phyloP scores from a whole-genome alignment of 2,329 filamentous ascomycete genomes.

The Fusarium marasasianum region DNA sequence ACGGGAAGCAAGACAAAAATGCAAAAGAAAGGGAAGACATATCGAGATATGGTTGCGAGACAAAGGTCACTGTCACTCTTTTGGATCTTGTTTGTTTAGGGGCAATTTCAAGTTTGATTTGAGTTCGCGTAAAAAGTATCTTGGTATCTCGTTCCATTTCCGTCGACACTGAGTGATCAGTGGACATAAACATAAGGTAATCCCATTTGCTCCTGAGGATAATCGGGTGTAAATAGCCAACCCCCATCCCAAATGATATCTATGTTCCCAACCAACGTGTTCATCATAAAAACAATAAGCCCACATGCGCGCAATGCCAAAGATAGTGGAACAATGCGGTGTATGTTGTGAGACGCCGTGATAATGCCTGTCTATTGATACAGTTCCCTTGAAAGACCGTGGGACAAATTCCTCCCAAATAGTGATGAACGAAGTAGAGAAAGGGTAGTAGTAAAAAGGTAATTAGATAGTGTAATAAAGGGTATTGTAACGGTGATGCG shows the following conservation, averaged over 20 bases:
- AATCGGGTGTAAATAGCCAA: constrained; percentile 19
- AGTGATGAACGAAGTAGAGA: constrained; percentile 29
- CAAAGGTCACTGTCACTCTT: constrained; percentile 3
- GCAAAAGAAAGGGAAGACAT: not conserved
- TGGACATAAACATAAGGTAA: constrained; percentile 35
- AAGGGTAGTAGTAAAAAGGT: not conserved
- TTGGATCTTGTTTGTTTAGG: constrained; percentile 3
- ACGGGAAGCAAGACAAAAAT: not conserved
- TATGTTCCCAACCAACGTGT: constrained; percentile 44
- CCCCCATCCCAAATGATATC: constrained; percentile 40
- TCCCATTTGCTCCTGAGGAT: constrained; percentile 34
- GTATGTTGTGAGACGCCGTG: constrained; percentile 42
- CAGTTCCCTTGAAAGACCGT: constrained; percentile 39
- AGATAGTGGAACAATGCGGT: constrained; percentile 25
- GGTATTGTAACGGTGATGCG: constrained; percentile 36
- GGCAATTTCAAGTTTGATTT: constrained; percentile 33
- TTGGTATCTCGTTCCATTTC: constrained; percentile 42
- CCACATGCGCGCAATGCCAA: constrained; percentile 9
- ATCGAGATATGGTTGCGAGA: not conserved
- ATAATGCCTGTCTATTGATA: constrained; percentile 45
- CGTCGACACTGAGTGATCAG: constrained; percentile 44
- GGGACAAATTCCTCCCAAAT: constrained; percentile 39
- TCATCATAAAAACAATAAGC: constrained; percentile 38
- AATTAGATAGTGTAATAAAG: constrained; percentile 40
- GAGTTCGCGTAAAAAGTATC: constrained; percentile 34